Evolutionary conservation across 176 grass and related monocot species (phyloP).

Genomic region (Avena insularis): DNA sequence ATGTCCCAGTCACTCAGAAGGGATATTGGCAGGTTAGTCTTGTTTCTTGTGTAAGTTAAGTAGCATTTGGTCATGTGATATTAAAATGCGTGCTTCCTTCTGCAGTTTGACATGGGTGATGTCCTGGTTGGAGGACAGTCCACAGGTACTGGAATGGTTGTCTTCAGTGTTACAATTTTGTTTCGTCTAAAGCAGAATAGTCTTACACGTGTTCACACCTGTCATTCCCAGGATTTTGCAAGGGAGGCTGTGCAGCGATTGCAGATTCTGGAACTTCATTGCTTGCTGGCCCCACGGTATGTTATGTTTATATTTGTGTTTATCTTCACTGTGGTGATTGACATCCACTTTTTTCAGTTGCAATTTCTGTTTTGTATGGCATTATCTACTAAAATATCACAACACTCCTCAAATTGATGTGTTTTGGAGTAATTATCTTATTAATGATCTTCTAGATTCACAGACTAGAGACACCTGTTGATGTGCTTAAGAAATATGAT

Average conservation of each 20-base stretch:
- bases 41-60: no score
- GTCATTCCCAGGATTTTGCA: constrained; percentile 67
- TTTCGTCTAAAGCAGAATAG: constrained; percentile 15
- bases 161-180: no score
- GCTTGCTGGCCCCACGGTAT: constrained; percentile 91
- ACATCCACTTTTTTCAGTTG: background rate
- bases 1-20: constrained; percentile 86
- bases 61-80: no score
- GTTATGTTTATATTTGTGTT: constrained; percentile 27
- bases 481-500: background rate
- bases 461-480: background rate
- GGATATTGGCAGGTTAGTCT: constrained; percentile 71
- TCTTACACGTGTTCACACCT: constrained; percentile 15
- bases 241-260: constrained; percentile 74
- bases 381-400: background rate
- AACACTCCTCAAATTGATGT: background rate
- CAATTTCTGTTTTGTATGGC: background rate
- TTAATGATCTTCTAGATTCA: background rate
- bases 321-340: background rate
- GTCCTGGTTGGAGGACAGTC: constrained; percentile 73
- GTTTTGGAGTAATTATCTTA: background rate
- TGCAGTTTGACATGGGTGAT: constrained; percentile 88
- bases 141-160: constrained; percentile 63
- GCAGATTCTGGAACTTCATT: constrained; percentile 98
- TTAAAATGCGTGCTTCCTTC: no score